Base-by-base conservation (phyloP, 1,284 basidiomycete genomes). In the Inonotus obliquus region DNA sequence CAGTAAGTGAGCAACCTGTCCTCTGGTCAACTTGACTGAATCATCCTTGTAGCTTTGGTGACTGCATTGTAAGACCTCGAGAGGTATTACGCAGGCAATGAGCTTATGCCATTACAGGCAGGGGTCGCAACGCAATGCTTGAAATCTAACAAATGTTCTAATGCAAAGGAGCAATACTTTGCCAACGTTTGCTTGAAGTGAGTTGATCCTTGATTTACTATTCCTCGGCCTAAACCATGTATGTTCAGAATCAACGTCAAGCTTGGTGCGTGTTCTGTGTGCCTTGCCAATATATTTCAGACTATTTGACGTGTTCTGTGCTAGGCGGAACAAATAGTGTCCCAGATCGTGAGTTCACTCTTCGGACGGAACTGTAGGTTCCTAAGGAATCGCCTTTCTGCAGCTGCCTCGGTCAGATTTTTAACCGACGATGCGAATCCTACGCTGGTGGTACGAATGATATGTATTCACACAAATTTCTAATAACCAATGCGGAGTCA, bases 101-200 rank as follows among this genome's bases (percentile, higher is more conserved):
- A 66, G 63, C 10, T 45, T 38, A 58, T 44, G 9, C 7, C 17
- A 11, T 2, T 61, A 32, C 25, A 89, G 84, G 77, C 77, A 62
- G 87, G 89, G 35, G 83, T 90, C 7, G 81, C 87, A 0, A 91
- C 89, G 0, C 89, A 91, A 64, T 91, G 89, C 69, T 66, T 92
- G 69, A 89, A 87, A 70, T 76, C 77, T 14, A 73, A 68, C 1
- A 90, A 88, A 67, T 87, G 86, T 68, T 78, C 73, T 62, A 73
- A 78, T 6, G 89, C 85, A 0, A 89, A 84, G 63, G 71, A 79
- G 0, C 89, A 91, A 65, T 92, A 91, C 68, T 92, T 79, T 62
- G 87, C 89, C 0, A 92, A 92, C 65, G 85, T 92, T 4, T 84
- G 81, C 65, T 71, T 92, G n/a, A 92, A 92, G 90, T 91, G 60